Conservation (phyloP, 352 stramenopile genomes). For the Phytopythium delawarense region DNA sequence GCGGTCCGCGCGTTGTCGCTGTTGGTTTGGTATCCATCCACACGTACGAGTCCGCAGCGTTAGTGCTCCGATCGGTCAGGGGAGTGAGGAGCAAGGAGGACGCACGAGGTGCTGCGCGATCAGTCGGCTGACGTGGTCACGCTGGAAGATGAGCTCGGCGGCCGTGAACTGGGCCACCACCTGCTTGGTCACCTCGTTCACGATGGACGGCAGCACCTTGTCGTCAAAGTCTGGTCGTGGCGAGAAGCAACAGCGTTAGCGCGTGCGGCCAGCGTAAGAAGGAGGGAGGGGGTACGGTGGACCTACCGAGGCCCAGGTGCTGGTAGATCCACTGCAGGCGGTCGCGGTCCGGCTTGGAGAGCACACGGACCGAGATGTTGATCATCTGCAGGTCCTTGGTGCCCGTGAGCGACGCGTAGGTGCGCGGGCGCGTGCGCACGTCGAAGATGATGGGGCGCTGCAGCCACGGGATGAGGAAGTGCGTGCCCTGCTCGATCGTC, state of each 20-base stretch:
- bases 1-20: constrained; percentile 82
- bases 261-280: too few species aligned
- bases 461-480: constrained; percentile 98
- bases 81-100: not conserved
- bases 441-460: constrained; percentile 96
- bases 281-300: not conserved
- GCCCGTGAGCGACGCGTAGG: constrained; percentile 89
- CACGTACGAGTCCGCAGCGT: not conserved
- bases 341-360: constrained; percentile 93
- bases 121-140: constrained; percentile 94
- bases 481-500: constrained; percentile 91
- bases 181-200: constrained; percentile 99
- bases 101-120: constrained; percentile 92
- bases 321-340: constrained; percentile 97
- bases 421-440: constrained; percentile 91
- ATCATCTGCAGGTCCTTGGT: constrained; percentile 99
- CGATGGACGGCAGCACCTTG: constrained; percentile 97
- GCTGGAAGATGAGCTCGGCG: constrained; percentile 98
- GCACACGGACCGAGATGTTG: constrained; percentile 98
- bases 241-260: constrained; percentile 4
- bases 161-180: constrained; percentile 99
- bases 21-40: constrained; percentile 8
- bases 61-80: constrained; percentile 16
- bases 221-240: constrained; percentile 93
- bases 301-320: constrained; percentile 88